phyloP scores from a whole-genome alignment of 176 grass and related monocot genomes.

The Paspalum vaginatum region DNA sequence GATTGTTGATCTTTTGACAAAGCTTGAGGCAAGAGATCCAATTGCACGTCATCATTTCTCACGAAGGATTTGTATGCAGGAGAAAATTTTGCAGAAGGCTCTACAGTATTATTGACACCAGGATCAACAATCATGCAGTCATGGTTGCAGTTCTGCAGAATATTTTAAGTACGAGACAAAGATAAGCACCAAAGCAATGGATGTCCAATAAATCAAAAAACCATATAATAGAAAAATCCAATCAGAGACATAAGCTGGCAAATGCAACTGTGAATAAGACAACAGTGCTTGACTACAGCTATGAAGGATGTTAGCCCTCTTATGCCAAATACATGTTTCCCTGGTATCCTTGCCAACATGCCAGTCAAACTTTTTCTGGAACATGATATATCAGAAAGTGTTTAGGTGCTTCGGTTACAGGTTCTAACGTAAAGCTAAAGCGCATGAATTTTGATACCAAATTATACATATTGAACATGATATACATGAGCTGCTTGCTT shows the following conservation, averaged over 20 bases:
- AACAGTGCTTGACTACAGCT: no score
- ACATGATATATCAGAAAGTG: not conserved
- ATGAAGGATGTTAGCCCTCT: no score
- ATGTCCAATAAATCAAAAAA: slow-evolving; percentile 18
- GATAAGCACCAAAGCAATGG: slow-evolving; percentile 20
- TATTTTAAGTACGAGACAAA: slow-evolving; percentile 16
- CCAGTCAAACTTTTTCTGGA: not conserved
- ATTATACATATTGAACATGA: slow-evolving; percentile 6
- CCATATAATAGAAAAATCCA: not conserved
- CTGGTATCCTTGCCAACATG: slow-evolving; percentile 5
- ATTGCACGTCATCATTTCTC: slow-evolving; percentile 31
- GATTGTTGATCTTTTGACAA: slow-evolving; percentile 39
- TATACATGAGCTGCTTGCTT: slow-evolving; percentile 9
- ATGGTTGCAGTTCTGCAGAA: slow-evolving; percentile 43
- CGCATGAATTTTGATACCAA: slow-evolving; percentile 6
- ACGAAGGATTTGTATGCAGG: slow-evolving; percentile 25
- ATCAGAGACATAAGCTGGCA: slow-evolving; percentile 4
- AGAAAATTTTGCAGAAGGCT: slow-evolving; percentile 34
- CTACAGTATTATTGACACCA: slow-evolving; percentile 19
- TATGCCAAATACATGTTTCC: not conserved
- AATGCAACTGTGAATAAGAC: no score
- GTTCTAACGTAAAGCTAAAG: slow-evolving; percentile 23
- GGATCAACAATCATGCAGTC: slow-evolving; percentile 19
- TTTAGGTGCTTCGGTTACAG: slow-evolving; percentile 1
- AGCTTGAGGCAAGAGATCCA: slow-evolving; percentile 22